Evolutionary conservation across 1,139 yeast genomes (phyloP).

Genomic region (Zygoascus hellenicus): DNA sequence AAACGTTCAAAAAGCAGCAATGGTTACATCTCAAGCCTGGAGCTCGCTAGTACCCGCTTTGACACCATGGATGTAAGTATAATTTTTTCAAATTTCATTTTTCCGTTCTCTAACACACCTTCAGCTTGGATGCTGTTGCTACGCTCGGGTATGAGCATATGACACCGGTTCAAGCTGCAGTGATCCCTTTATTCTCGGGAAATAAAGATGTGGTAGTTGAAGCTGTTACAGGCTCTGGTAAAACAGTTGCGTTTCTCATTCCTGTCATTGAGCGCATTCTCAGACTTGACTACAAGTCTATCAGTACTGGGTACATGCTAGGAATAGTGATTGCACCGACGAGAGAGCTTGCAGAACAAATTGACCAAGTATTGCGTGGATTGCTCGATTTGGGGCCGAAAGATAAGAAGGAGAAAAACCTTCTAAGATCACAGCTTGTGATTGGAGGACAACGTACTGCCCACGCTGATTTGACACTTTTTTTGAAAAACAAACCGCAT

Average conservation of each 20-base stretch:
- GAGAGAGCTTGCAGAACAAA: constrained; percentile 85
- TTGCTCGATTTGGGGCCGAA: constrained; percentile 44
- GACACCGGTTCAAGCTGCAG: constrained; percentile 98
- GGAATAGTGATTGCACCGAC: constrained; percentile 83
- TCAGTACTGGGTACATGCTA: constrained; percentile 52
- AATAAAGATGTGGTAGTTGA: constrained; percentile 96
- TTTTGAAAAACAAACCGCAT: constrained; percentile 53
- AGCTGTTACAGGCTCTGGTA: constrained; percentile 95
- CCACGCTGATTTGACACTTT: constrained; percentile 66
- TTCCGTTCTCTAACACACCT: background rate
- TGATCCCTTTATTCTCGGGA: constrained; percentile 79
- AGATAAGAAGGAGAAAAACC: constrained; percentile 16
- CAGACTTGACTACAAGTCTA: constrained; percentile 23
- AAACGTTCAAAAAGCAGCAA: background rate
- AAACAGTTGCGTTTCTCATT: constrained; percentile 78
- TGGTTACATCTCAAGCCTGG: constrained; percentile 27
- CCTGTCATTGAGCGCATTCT: constrained; percentile 70
- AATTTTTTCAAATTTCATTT: background rate
- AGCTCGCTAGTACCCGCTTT: constrained; percentile 24
- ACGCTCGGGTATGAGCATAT: constrained; percentile 71
- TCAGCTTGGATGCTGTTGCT: constrained; percentile 52
- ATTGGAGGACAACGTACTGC: constrained; percentile 71
- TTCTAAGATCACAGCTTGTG: constrained; percentile 60
- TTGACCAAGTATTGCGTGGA: constrained; percentile 56
- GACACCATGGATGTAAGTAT: constrained; percentile 29